A percentile compares a stretch with the other conserved stretches of the same genome.
Conservation (phyloP, 116 monocot species). For the Phalaenopsis hybrid region DNA sequence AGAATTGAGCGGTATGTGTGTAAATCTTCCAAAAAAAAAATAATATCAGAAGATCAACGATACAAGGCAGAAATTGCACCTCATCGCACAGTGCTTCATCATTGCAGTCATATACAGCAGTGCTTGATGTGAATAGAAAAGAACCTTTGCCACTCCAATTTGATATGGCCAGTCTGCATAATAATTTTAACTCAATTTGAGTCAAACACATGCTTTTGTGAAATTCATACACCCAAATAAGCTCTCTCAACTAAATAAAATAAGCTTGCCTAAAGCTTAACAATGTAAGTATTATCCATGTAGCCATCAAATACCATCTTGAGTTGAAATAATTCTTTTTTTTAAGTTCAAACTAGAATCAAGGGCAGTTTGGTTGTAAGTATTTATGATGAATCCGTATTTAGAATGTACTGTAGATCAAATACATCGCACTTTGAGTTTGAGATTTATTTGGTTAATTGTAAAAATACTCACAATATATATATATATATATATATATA, state of each 20-base stretch:
- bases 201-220: not conserved
- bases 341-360: not conserved
- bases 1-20: too few species aligned
- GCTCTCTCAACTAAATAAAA: not conserved
- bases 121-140: conserved; percentile 92
- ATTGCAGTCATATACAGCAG: conserved; percentile 68
- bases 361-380: too few species aligned
- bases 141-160: conserved; percentile 89
- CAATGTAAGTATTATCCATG: not conserved
- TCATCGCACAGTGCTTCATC: conserved; percentile 69
- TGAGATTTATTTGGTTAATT: too few species aligned
- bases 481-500: too few species aligned
- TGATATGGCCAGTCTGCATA: conserved; percentile 65
- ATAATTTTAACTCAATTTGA: conserved; percentile 6
- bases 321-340: not conserved
- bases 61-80: conserved; percentile 27
- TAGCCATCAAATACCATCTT: not conserved
- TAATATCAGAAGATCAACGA: not conserved
- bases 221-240: not conserved
- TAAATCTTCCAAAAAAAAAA: not conserved
- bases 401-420: too few species aligned
- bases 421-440: too few species aligned
- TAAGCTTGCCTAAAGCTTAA: not conserved
- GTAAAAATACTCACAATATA: too few species aligned
- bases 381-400: too few species aligned